Conservation (phyloP, 73 alveolate species). For the Tetrahymena thermophila region DNA sequence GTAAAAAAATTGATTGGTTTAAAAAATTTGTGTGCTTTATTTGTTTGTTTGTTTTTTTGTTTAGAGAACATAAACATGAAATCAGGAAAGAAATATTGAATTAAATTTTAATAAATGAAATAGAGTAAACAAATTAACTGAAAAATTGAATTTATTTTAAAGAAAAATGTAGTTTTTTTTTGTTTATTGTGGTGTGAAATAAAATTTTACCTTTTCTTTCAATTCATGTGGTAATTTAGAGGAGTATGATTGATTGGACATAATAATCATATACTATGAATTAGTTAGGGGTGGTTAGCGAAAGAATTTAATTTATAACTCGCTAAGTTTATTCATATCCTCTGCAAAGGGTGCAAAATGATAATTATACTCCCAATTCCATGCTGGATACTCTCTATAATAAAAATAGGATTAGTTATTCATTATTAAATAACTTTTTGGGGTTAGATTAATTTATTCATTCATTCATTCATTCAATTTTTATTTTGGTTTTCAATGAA, state of each 20-base stretch:
- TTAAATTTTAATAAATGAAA: no score
- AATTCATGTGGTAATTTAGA: neutral
- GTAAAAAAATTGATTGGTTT: no score
- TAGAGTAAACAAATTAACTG: no score
- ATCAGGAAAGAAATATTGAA: no score
- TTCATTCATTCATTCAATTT: no score
- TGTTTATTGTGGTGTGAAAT: neutral
- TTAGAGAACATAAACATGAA: no score
- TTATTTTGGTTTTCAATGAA: no score
- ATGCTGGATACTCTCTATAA: neutral
- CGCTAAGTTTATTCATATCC: conserved; percentile 2
- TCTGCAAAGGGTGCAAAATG: conserved; percentile 2
- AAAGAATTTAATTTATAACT: neutral
- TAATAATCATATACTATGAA: neutral
- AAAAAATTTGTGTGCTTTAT: no score
- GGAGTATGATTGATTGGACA: neutral
- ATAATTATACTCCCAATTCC: conserved; percentile 1
- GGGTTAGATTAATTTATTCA: neutral
- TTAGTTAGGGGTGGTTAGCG: conserved; percentile 3
- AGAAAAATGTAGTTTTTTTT: neutral
- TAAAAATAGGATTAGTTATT: neutral
- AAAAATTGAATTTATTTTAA: neutral
- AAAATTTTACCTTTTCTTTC: neutral
- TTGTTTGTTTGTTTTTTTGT: no score
- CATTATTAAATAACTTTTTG: neutral